These are phyloP conservation scores for Coemansia sp. DNA, from an alignment of 192 early-diverging fungal genomes.

Conservation along the genomic window DNA sequence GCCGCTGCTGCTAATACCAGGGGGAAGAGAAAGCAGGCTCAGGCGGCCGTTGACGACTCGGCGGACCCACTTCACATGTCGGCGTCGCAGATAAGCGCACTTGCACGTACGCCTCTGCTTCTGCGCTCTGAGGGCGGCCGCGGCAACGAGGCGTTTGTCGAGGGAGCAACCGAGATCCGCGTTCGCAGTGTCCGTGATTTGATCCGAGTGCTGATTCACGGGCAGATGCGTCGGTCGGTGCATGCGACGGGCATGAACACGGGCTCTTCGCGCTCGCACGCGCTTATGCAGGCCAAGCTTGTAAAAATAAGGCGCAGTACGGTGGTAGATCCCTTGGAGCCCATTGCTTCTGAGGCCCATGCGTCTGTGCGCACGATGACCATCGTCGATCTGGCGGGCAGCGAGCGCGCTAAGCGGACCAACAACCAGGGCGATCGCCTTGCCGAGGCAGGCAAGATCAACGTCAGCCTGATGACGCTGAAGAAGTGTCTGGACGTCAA, in stretches of 20 bases:
- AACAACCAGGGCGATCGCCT: conserved; percentile 55
- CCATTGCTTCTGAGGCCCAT: conserved; percentile 3
- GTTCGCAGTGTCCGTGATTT: conserved; percentile 59
- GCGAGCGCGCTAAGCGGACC: conserved; percentile 61
- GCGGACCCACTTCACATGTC: conserved; percentile 31
- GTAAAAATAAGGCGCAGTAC: conserved; percentile 56
- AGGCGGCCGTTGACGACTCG: conserved; percentile 8
- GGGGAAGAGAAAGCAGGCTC: not conserved
- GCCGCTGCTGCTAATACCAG: not conserved
- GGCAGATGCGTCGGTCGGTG: conserved; percentile 58
- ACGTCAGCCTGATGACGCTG: conserved; percentile 67
- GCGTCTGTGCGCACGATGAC: conserved; percentile 52
- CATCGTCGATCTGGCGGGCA: conserved; percentile 69
- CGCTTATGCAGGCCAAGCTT: conserved; percentile 65
- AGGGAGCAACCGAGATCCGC: conserved; percentile 59
- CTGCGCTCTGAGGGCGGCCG: conserved; percentile 42
- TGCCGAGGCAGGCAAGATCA: conserved; percentile 65
- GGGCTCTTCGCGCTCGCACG: conserved; percentile 61
- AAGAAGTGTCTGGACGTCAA: conserved; percentile 69
- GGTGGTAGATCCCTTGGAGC: conserved; percentile 12
- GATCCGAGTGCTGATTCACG: conserved; percentile 56
- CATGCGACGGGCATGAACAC: conserved; percentile 59
- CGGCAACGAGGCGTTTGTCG: conserved; percentile 58
- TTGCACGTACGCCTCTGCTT: conserved; percentile 23
- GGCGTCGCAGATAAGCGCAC: conserved; percentile 25